A percentile compares a stretch with the other conserved stretches of the same genome.
Evolutionary conservation across 345 rosid species (phyloP).

Genomic region (Lumnitzera racemosa): DNA sequence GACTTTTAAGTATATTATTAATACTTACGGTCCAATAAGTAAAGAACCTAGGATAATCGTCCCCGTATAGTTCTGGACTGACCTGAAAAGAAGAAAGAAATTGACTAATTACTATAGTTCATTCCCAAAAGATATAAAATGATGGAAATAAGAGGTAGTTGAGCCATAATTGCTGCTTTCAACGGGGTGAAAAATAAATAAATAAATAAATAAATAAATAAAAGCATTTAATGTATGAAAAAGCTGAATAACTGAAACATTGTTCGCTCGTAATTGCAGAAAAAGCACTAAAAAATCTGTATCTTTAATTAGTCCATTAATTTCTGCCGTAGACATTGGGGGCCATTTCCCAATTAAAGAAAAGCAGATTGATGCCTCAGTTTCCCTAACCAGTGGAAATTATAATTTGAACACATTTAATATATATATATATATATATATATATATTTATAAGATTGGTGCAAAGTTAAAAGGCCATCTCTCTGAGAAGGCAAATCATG

Average conservation of each 20-base stretch:
- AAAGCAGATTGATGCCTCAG: constrained; percentile 1
- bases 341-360: not conserved
- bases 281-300: too few species aligned
- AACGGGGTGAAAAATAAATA: constrained; percentile 7
- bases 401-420: not conserved
- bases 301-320: too few species aligned
- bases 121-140: too few species aligned
- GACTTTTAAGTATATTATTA: not conserved
- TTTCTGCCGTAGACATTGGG: too few species aligned
- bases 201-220: too few species aligned
- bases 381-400: not conserved
- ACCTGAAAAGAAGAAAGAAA: constrained; percentile 37
- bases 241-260: too few species aligned
- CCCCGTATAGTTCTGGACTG: constrained; percentile 98
- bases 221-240: too few species aligned
- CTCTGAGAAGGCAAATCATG: not conserved
- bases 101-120: not conserved
- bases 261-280: too few species aligned
- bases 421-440: not conserved
- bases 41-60: constrained; percentile 87
- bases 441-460: not conserved
- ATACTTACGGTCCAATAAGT: constrained; percentile 94
- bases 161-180: constrained; percentile 22
- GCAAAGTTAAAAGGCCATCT: not conserved
- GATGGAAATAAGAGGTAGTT: constrained; percentile 16